Conservation (phyloP, 2,329 filamentous ascomycete species). For the Proliferodiscus dingleyae region DNA sequence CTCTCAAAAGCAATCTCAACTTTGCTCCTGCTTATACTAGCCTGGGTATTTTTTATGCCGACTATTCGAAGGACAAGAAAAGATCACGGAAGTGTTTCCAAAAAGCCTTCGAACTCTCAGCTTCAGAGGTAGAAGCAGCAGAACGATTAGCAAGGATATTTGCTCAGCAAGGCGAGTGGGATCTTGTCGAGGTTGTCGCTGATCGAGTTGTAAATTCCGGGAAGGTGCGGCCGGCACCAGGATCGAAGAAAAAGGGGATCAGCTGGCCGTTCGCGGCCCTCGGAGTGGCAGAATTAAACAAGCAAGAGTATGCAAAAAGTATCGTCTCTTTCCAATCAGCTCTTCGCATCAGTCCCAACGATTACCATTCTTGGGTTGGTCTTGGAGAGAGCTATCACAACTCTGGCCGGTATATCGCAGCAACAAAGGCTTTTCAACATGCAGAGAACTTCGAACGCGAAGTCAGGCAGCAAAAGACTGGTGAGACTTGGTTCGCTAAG, state of each 20-base stretch:
- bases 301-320: slow-evolving; percentile 81
- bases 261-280: slow-evolving; percentile 96
- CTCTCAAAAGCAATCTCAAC: slow-evolving; percentile 81
- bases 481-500: slow-evolving; percentile 88
- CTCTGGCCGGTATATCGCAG: slow-evolving; percentile 89
- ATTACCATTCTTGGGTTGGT: slow-evolving; percentile 95
- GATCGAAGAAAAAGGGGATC: slow-evolving; percentile 86
- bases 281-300: slow-evolving; percentile 91
- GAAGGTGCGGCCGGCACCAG: slow-evolving; percentile 81
- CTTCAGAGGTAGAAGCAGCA: slow-evolving; percentile 79
- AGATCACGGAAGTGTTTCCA: slow-evolving; percentile 90
- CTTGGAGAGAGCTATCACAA: slow-evolving; percentile 97
- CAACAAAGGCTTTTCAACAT: slow-evolving; percentile 82
- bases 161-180: slow-evolving; percentile 90
- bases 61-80: slow-evolving; percentile 83
- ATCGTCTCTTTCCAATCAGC: slow-evolving; percentile 91
- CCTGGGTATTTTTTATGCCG: slow-evolving; percentile 83
- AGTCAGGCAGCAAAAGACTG: slow-evolving; percentile 47
- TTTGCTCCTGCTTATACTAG: slow-evolving; percentile 89
- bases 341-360: slow-evolving; percentile 72
- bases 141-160: slow-evolving; percentile 82
- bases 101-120: slow-evolving; percentile 89
- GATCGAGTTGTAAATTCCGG: slow-evolving; percentile 93
- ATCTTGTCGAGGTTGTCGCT: slow-evolving; percentile 87
- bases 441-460: slow-evolving; percentile 70